Percentiles rank a stretch among this genome's conserved stretches.
Conservation (phyloP, 495 filamentous ascomycete species). For the Penicillium odoratum region DNA sequence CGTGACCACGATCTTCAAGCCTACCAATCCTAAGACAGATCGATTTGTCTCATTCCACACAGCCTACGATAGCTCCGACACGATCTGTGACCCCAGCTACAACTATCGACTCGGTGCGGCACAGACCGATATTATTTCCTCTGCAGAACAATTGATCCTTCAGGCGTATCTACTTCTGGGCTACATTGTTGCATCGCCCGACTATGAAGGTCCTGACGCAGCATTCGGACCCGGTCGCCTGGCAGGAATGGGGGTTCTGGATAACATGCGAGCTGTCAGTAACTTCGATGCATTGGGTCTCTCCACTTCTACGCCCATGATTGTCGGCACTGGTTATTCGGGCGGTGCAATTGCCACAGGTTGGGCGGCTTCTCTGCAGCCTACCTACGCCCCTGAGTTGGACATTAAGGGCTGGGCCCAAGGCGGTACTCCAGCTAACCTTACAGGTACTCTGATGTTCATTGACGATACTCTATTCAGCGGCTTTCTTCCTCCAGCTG, state of each 20-base stretch:
- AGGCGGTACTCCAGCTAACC: conserved; percentile 45
- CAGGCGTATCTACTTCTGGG: conserved; percentile 30
- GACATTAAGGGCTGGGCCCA: conserved; percentile 48
- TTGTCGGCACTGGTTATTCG: conserved; percentile 50
- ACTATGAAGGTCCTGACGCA: conserved; percentile 38
- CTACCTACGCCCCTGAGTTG: conserved; percentile 54
- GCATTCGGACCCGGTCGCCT: conserved; percentile 32
- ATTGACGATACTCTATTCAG: conserved; percentile 30
- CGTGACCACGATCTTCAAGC: conserved; percentile 40
- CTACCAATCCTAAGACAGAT: conserved; percentile 24
- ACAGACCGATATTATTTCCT: conserved; percentile 31
- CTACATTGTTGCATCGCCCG: conserved; percentile 34
- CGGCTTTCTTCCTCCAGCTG: conserved; percentile 32
- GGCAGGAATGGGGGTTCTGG: conserved; percentile 36
- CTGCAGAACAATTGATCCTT: conserved; percentile 30
- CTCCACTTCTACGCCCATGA: conserved; percentile 20
- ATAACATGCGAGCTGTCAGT: conserved; percentile 35
- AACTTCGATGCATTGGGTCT: conserved; percentile 29
- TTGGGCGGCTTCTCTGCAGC: conserved; percentile 54
- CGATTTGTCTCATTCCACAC: conserved; percentile 38
- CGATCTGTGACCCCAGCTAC: conserved; percentile 35
- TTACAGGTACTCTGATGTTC: conserved; percentile 32
- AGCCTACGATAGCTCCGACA: conserved; percentile 34
- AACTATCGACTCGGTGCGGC: conserved; percentile 28
- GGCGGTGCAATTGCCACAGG: conserved; percentile 56